phyloP scores from a whole-genome alignment of 176 grass and related monocot genomes.

The Microstegium vimineum region DNA sequence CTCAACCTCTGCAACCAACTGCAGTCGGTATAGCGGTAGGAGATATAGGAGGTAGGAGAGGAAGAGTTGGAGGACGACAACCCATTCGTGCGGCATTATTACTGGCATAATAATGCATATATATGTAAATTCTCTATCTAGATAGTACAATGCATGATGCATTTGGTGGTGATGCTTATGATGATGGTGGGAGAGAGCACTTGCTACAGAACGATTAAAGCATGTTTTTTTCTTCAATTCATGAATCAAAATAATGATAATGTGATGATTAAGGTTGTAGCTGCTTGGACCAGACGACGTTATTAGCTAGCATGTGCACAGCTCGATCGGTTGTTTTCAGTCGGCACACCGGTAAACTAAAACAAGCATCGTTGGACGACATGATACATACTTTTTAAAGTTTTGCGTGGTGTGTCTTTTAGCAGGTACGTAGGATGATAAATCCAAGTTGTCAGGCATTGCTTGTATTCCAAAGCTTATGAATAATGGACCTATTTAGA shows the following conservation, averaged over 20 bases:
- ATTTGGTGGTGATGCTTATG: background rate
- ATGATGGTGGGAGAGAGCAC: background rate
- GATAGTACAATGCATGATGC: background rate
- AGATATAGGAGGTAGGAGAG: background rate
- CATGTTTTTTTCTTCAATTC: background rate
- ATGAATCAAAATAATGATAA: background rate
- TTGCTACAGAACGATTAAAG: background rate
- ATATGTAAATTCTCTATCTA: background rate
- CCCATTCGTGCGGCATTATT: slow-evolving; percentile 34
- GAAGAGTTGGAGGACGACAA: background rate
- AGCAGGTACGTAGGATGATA: too few relatives aligned
- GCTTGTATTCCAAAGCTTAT: too few relatives aligned
- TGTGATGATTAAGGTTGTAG: background rate
- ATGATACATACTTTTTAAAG: background rate
- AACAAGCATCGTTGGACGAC: background rate
- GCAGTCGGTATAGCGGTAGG: background rate
- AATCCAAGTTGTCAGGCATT: too few relatives aligned
- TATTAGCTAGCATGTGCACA: background rate
- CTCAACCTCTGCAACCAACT: background rate
- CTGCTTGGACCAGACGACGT: background rate
- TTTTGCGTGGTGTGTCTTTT: too few relatives aligned
- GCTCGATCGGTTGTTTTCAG: background rate
- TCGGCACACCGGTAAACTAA: background rate
- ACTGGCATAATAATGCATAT: background rate
- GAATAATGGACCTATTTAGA: too few relatives aligned